Conservation (phyloP, 192 early-diverging fungal genomes). For the Ambispora gerdemannii region DNA sequence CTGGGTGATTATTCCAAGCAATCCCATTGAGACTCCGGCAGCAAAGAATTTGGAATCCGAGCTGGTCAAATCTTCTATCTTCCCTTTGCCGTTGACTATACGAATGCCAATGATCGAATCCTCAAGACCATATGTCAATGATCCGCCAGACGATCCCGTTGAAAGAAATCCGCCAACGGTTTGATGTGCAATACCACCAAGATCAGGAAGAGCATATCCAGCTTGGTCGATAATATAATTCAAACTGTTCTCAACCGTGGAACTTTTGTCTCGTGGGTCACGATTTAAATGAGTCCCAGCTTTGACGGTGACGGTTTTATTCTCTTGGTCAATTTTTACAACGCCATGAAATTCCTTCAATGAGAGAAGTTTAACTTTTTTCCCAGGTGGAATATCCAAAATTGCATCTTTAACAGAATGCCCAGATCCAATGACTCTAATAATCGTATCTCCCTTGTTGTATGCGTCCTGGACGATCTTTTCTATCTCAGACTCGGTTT, state of each 20-base stretch:
- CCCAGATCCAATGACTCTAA: too few relatives aligned
- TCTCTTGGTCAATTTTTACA: neutral
- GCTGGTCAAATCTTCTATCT: neutral
- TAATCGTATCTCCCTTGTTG: too few relatives aligned
- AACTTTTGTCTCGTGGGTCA: neutral
- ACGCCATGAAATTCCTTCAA: neutral
- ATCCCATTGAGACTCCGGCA: slow-evolving; percentile 1
- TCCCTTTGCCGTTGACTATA: neutral
- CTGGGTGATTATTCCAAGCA: neutral
- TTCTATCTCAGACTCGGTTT: too few relatives aligned
- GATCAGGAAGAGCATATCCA: neutral
- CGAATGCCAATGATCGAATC: neutral
- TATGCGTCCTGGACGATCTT: too few relatives aligned
- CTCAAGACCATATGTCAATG: neutral
- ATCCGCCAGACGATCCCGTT: neutral
- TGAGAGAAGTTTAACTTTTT: neutral
- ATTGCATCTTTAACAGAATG: too few relatives aligned
- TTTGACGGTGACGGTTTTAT: neutral
- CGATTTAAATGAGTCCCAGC: neutral
- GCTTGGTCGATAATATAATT: neutral
- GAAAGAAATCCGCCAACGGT: neutral
- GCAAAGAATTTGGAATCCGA: neutral
- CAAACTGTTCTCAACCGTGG: neutral
- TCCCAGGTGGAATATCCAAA: too few relatives aligned
- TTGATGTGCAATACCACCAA: slow-evolving; percentile 1